These are phyloP conservation scores for Backusella psychrophila DNA, from an alignment of 192 early-diverging fungal genomes.

Conservation along the genomic window DNA sequence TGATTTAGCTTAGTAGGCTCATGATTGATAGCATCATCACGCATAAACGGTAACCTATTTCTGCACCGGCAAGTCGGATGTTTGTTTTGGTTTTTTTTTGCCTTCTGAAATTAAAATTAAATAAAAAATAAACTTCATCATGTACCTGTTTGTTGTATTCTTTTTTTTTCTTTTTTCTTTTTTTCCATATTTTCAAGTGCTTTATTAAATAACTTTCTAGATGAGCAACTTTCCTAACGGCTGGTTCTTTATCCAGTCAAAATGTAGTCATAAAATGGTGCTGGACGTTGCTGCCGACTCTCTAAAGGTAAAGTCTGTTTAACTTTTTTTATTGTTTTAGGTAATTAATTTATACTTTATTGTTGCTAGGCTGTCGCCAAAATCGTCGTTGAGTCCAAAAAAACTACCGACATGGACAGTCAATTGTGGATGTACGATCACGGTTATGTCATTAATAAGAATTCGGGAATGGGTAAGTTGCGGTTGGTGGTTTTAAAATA, in stretches of 20 bases:
- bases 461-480: conserved; percentile 31
- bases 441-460: conserved; percentile 36
- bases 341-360: neutral
- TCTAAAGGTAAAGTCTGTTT: conserved; percentile 20
- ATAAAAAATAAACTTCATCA: neutral
- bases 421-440: conserved; percentile 38
- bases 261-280: conserved; percentile 24
- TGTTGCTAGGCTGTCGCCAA: conserved; percentile 18
- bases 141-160: neutral
- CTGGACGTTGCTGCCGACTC: conserved; percentile 31
- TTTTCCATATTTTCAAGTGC: neutral
- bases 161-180: neutral
- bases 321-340: neutral
- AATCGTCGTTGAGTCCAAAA: conserved; percentile 26
- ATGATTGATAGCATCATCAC: neutral
- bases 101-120: neutral
- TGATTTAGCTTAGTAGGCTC: neutral
- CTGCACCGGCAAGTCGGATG: neutral
- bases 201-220: neutral
- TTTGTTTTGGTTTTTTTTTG: neutral
- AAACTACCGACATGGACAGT: conserved; percentile 18
- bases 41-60: neutral
- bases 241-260: conserved; percentile 36
- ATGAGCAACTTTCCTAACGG: conserved; percentile 26
- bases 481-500: neutral